These are phyloP conservation scores for Saitozyma sp. DNA, from an alignment of 768 basidiomycete genomes.

Conservation along the genomic window DNA sequence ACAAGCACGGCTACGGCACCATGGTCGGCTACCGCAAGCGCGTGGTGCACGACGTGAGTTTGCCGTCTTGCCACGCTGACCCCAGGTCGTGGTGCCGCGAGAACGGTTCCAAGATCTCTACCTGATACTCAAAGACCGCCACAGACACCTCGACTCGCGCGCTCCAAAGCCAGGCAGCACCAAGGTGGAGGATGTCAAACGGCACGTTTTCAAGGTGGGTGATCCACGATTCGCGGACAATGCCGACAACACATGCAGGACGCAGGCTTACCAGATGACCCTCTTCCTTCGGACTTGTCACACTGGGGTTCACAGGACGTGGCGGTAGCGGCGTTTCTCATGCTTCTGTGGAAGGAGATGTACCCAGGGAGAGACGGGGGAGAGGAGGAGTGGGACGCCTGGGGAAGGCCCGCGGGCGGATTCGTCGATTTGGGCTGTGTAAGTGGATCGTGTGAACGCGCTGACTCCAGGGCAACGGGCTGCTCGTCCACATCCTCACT, in stretches of 20 bases:
- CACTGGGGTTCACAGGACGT: conserved; percentile 67
- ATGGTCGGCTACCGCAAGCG: conserved; percentile 82
- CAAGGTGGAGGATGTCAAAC: conserved; percentile 49
- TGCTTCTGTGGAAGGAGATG: conserved; percentile 82
- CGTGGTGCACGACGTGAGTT: conserved; percentile 68
- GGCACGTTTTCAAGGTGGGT: conserved; percentile 51
- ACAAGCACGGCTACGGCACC: conserved; percentile 85
- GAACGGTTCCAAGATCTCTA: conserved; percentile 89
- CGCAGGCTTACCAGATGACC: conserved; percentile 21
- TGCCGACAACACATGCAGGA: conserved; percentile 5
- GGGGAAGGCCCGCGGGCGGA: conserved; percentile 78
- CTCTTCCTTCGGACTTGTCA: conserved; percentile 28
- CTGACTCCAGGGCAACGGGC: conserved; percentile 74
- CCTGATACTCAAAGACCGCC: conserved; percentile 76
- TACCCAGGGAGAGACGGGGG: conserved; percentile 61
- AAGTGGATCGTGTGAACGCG: conserved; percentile 9
- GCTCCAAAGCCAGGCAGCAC: conserved; percentile 28
- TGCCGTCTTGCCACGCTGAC: conserved; percentile 6
- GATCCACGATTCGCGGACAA: neutral
- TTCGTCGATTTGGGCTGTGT: conserved; percentile 85
- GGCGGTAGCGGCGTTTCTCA: conserved; percentile 88
- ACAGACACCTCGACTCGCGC: conserved; percentile 63
- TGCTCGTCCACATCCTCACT: conserved; percentile 81
- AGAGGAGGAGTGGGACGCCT: conserved; percentile 66
- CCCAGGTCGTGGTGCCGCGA: conserved; percentile 63